Evolutionary conservation across 2,329 filamentous ascomycete species (phyloP), one percentile per base, ranked within the genome.

Genomic region (Talaromyces sp.): DNA sequence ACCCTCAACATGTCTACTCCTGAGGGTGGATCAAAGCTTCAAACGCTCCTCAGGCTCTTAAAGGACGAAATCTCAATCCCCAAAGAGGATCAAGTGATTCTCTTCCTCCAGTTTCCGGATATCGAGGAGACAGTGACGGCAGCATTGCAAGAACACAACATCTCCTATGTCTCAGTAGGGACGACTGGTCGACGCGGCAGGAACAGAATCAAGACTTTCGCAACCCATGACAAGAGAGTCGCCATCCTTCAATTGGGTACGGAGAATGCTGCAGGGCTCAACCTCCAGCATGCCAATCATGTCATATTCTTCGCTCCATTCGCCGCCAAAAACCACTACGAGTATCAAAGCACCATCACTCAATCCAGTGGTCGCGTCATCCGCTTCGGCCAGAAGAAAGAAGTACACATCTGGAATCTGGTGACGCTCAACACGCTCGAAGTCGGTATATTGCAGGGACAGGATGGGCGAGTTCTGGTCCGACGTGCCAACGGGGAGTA

Each of bases 281-380:
- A 91, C 68, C 75, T 91, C 1, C 85, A 86, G 56, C 82, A 82
- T 45, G 87, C 87, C 0, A 89, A 89, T 67, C 86, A 90, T 65
- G 78, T 90, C 40, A 82, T 91, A 36, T 90, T 91, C 72, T 73
- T 89, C 2, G 81, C 83, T 0, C 87, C 88, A 0, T 74, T 88
- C 8, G 75, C 86, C 0, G 76, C 81, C 0, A 72, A 77, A 40
- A 82, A 79, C 0, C 81, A 85, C 56, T 81, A 85, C 53, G 77
- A 82, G 5, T 90, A 88, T 70, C 79, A 85, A 0, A 79, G 84
- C 0, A 80, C 82, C 0, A 89, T 89, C 83, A 83, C 80, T 0
- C 88, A 91, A 67, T 87, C 87, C 0, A 85, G 89, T 22, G 88
- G 88, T 1, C 83, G 88, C 43, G 81, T 82, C 8, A 80, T 83